phyloP scores from a whole-genome alignment of 108 stramenopile genomes.

The Nannochloropsis gaditana region DNA sequence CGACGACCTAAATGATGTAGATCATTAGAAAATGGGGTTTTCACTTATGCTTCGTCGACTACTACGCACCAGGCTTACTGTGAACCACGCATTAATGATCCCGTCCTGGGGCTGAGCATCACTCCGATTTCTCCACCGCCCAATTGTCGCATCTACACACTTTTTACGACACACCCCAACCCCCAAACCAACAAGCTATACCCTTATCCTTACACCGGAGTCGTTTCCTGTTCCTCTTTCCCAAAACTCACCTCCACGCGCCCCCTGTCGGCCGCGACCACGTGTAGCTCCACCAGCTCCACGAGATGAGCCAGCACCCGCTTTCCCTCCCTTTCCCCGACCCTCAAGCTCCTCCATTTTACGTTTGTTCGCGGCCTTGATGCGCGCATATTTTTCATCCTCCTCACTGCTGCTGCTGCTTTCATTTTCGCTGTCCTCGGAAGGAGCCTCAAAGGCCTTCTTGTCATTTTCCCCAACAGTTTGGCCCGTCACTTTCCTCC shows the following conservation, averaged over 20 bases:
- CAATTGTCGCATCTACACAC: no score
- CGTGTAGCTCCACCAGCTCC: background rate
- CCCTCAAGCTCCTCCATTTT: background rate
- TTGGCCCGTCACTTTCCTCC: slow-evolving; percentile 49
- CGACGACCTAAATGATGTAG: background rate
- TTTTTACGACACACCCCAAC: no score
- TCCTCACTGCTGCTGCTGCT: slow-evolving; percentile 32
- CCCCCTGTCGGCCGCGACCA: background rate
- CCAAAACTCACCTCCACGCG: background rate
- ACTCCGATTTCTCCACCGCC: background rate
- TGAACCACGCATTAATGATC: no score
- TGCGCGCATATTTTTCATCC: slow-evolving; percentile 45
- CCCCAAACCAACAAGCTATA: no score
- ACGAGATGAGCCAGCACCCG: background rate
- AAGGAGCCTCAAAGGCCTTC: background rate
- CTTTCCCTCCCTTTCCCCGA: background rate
- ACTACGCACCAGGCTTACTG: no score
- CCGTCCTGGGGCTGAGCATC: background rate
- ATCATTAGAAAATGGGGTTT: no score
- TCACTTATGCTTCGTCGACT: no score
- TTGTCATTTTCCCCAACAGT: background rate
- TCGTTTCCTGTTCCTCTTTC: background rate
- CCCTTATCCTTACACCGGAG: no score
- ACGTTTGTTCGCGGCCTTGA: slow-evolving; percentile 38
- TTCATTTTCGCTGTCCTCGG: slow-evolving; percentile 35